Conservation (phyloP, 2,329 filamentous ascomycete species). For the Gaeumannomyces tritici region DNA sequence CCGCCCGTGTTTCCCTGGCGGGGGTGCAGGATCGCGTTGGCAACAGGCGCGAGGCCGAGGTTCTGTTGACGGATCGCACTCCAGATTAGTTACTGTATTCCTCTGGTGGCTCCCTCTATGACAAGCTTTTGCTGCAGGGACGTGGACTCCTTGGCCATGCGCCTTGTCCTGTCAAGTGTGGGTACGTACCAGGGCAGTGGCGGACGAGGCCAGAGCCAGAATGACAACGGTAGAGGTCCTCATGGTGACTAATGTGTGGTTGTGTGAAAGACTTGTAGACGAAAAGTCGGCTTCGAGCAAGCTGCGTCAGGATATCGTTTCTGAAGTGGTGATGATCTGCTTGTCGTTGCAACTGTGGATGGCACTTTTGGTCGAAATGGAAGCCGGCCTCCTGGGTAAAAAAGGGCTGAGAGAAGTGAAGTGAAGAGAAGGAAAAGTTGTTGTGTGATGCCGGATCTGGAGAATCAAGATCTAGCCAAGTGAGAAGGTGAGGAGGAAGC, state of each 20-base stretch:
- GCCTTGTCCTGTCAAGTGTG: background rate
- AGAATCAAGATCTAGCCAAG: background rate
- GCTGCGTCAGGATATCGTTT: too few species aligned
- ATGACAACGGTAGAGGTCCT: background rate
- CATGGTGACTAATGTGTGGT: background rate
- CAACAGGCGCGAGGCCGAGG: background rate
- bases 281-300: background rate
- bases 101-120: accelerated
- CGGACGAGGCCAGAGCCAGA: background rate
- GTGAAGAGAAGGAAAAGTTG: background rate
- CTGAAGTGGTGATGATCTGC: background rate
- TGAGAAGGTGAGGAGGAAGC: background rate
- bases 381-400: background rate
- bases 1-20: background rate
- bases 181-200: background rate
- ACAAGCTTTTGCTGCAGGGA: background rate
- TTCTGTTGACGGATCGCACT: background rate
- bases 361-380: background rate
- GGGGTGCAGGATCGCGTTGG: background rate
- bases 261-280: background rate
- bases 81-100: background rate
- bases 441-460: background rate
- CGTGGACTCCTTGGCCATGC: background rate
- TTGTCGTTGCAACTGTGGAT: too few species aligned
- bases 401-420: background rate